Base-by-base conservation (phyloP, 2,329 filamentous ascomycete genomes). In the Dactylella cylindrospora region DNA sequence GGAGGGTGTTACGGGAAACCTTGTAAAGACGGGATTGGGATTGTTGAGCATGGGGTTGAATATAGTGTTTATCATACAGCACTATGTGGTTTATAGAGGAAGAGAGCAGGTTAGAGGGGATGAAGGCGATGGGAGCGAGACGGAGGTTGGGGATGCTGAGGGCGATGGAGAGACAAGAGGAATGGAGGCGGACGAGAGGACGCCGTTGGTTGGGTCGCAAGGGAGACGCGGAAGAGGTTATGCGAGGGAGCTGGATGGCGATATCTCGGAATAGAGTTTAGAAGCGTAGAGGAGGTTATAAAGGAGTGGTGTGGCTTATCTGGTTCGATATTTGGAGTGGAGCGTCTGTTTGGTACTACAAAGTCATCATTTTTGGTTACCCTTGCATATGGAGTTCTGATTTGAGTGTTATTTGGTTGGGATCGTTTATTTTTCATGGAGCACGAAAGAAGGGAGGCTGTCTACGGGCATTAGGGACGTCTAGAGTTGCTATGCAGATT, bases 41-140 rank as follows among this genome's bases (percentile, higher is more conserved):
- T 91, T 95, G 70, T 82, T 95, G 38, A 89, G 84, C 55, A 85
- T 97, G 68, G 72, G 88, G 2, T 97, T 95, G 72, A 91, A 97
- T 71, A 66, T 86, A 25, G 77, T 95, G 41, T 97, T 97, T 71
- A 85, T 97, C 45, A 70, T 80, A 3, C 93, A 98, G 75, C 93
- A 97, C 73, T 97, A 90, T 69, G 75, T 90, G 28, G 72, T 95
- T 15, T 97, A 95, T 70, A 20, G 6, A 5, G 57, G 57, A 0
- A 39, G 31, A n/a, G 36, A 50, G 23, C 57, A 62, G 49, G 35
- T 46, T 26, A 28, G 29, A 12, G 39, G 22, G 5, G 17, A 13
- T 3, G 40, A 53, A 9, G 25, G 23, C 10, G 40, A 45, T 8
- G 57, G 31, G 7, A 49, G 40, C n/a, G 45, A 51, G 17, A 50